phyloP scores from a whole-genome alignment of 1,284 basidiomycete species.

The Cyathus olla region DNA sequence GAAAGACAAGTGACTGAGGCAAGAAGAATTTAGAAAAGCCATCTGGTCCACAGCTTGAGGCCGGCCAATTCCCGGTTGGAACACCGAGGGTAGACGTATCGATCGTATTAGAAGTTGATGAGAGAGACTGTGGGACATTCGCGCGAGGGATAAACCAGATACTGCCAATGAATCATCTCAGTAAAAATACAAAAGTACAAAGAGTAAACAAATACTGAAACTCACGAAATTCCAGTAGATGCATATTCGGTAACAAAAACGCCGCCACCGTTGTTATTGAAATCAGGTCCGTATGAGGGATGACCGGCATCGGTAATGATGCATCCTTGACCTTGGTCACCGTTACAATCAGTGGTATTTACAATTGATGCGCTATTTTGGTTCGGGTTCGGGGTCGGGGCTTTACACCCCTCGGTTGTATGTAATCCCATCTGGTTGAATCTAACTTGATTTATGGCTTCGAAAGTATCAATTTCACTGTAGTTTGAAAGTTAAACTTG shows the following conservation, averaged over 20 bases:
- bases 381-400: constrained; percentile 60
- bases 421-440: constrained; percentile 78
- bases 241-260: constrained; percentile 81
- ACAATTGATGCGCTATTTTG: constrained; percentile 37
- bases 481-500: too few species aligned
- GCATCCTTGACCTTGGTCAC: constrained; percentile 73
- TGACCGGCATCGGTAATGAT: constrained; percentile 62
- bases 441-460: constrained; percentile 74
- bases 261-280: constrained; percentile 75
- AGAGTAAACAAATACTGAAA: constrained; percentile 14
- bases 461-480: constrained; percentile 81
- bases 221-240: constrained; percentile 70
- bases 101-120: constrained; percentile 62
- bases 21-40: constrained; percentile 67
- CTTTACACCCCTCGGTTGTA: constrained; percentile 69
- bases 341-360: constrained; percentile 71
- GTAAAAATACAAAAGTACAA: neutral
- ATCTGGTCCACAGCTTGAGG: constrained; percentile 59
- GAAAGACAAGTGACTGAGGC: constrained; percentile 76
- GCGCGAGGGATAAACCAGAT: constrained; percentile 84
- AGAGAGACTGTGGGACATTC: constrained; percentile 65
- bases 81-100: constrained; percentile 75
- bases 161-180: constrained; percentile 35
- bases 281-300: constrained; percentile 72
- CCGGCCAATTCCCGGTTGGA: constrained; percentile 77